Percentiles rank a stretch among this genome's conserved stretches.
Evolutionary conservation across 164 flowering plant genomes (phyloP).

Genomic region (Sextonia rubra): DNA sequence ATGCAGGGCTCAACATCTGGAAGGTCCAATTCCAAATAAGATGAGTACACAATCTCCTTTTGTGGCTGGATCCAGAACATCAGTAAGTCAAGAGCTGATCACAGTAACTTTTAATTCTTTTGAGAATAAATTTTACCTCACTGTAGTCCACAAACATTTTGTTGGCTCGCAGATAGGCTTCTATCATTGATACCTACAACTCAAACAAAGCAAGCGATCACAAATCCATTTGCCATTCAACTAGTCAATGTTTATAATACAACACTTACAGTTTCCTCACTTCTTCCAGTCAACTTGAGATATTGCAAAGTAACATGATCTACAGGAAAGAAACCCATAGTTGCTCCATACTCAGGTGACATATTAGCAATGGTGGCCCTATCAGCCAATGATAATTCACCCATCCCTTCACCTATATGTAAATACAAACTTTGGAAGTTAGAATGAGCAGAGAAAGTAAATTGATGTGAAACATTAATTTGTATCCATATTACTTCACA

Average conservation of each 20-base stretch:
- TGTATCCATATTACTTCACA: not conserved
- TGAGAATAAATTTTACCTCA: slow-evolving; percentile 41
- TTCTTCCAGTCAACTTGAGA: slow-evolving; percentile 80
- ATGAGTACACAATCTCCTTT: slow-evolving; percentile 57
- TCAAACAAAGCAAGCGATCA: slow-evolving; percentile 5
- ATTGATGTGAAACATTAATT: not conserved
- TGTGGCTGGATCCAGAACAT: slow-evolving; percentile 45
- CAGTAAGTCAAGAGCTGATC: not conserved
- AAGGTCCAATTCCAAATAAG: slow-evolving; percentile 60
- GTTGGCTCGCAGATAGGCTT: slow-evolving; percentile 75
- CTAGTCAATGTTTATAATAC: not conserved
- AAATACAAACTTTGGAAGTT: slow-evolving; percentile 6
- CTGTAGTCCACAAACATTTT: slow-evolving; percentile 83
- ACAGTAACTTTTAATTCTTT: slow-evolving; percentile 4
- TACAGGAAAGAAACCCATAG: slow-evolving; percentile 95
- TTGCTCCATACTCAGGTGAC: slow-evolving; percentile 91
- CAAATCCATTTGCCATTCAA: not conserved
- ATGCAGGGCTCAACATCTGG: slow-evolving; percentile 70
- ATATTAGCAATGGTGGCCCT: slow-evolving; percentile 83
- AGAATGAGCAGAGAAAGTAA: slow-evolving; percentile 1
- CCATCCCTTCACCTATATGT: slow-evolving; percentile 70
- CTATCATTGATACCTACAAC: slow-evolving; percentile 64
- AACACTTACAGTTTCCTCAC: slow-evolving; percentile 70
- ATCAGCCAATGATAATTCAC: slow-evolving; percentile 73
- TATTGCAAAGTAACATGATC: slow-evolving; percentile 84